Base-by-base conservation (phyloP, 371 early-diverging fungal species). In the Rhizopus stolonifer region DNA sequence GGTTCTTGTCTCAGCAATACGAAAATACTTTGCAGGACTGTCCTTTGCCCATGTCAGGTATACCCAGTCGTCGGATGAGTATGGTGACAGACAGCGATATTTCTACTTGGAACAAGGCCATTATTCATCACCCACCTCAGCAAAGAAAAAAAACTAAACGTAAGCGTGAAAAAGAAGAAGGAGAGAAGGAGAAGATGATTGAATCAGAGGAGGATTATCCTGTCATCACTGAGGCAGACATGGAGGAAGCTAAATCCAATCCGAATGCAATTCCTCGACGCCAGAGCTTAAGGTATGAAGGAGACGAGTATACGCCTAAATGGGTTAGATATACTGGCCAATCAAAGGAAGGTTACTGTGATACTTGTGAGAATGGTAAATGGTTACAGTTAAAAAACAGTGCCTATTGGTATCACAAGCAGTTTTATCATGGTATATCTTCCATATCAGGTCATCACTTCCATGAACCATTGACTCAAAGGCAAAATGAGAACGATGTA, bases 391-490 rank as follows among this genome's bases (percentile, higher is more conserved):
- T 95, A 22, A 94, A 95, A 61, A 93, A 92, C 64, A 89, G 89
- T 57, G 94, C 95, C 0, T 95, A 81, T 54, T 95, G 95, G 95
- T 94, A 94, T 58, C 94, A 94, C 67, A 94, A 90, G 66, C 93
- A 94, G 65, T 93, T 92, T 58, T 85, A 74, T 50, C 75, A 94
- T 60, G 94, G 94, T 24, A 91, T 94, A 18, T 94, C 92, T 14
- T 89, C 91, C 0, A 84, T 89, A 7, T 89, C 95, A 19, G 91
- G 95, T 9, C 73, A 81, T 49, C 76, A 82, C 7, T 94, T 94
- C 53, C 60, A 78, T 9, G 71, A 79, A 18, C 94, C 94, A 2
- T 26, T 90, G 23, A 77, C 88, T 43, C 85, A 82, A 10, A 77
- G 90, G 18, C 77, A 70, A 38, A 67, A 63, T 19, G 79, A 81